Percentiles rank a stretch among this genome's conserved stretches.
Evolutionary conservation across 2,329 filamentous ascomycete species (phyloP).

Genomic region (Alternaria sp.): DNA sequence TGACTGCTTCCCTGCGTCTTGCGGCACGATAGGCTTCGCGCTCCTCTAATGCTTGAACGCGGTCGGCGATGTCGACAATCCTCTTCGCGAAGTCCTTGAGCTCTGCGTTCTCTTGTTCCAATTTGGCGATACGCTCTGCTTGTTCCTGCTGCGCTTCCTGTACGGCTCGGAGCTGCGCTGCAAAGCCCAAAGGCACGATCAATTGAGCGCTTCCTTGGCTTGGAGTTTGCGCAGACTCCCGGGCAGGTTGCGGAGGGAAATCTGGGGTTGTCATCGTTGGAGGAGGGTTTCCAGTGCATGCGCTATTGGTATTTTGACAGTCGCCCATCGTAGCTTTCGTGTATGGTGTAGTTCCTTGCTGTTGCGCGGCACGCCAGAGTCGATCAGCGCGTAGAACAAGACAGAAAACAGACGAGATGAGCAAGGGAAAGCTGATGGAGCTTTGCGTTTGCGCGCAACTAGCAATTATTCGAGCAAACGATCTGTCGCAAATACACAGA

Average conservation of each 20-base stretch:
- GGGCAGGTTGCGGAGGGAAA: background rate
- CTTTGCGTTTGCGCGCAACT: background rate
- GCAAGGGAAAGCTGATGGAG: background rate
- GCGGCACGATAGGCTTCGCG: constrained; percentile 5
- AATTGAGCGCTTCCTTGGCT: background rate
- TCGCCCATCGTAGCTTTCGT: background rate
- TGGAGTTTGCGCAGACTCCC: background rate
- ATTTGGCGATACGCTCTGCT: constrained; percentile 6
- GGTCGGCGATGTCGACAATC: background rate
- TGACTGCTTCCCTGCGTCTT: constrained; percentile 25
- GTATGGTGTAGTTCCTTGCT: background rate
- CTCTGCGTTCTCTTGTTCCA: constrained; percentile 19
- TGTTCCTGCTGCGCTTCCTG: constrained; percentile 17
- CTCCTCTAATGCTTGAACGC: constrained; percentile 19
- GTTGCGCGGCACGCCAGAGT: background rate
- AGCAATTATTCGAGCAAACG: background rate
- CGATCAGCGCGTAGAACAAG: background rate
- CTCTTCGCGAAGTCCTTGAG: constrained; percentile 6
- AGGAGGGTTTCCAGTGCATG: background rate
- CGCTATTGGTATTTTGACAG: background rate
- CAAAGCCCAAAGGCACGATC: constrained; percentile 22
- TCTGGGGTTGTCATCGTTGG: background rate
- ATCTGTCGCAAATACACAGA: background rate
- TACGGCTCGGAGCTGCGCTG: constrained; percentile 18
- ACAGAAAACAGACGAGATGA: background rate